A percentile compares a stretch with the other conserved stretches of the same genome.
Evolutionary conservation across 805 yeast genomes (phyloP).

Genomic region (Barnettozyma sucrosica): DNA sequence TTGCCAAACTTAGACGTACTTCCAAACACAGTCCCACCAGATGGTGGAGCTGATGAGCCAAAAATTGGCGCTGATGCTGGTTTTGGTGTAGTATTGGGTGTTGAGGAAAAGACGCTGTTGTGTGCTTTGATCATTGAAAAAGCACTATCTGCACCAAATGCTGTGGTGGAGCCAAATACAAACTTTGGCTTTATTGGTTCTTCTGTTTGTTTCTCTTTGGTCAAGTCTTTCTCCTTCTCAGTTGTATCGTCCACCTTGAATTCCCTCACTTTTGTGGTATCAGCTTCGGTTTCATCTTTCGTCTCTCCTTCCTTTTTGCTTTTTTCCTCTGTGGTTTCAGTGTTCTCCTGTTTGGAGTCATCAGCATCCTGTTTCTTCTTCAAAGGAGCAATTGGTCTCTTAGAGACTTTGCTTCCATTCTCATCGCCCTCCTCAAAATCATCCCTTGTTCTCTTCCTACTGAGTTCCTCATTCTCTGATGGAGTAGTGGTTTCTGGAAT

Average conservation of each 20-base stretch:
- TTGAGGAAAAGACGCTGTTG: conserved; percentile 29
- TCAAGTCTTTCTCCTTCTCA: not conserved
- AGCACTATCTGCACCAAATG: conserved; percentile 38
- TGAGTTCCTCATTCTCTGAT: conserved; percentile 8
- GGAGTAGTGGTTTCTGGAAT: not conserved
- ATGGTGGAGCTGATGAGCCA: conserved; percentile 3
- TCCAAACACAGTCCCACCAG: conserved; percentile 34
- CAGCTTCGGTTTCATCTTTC: not conserved
- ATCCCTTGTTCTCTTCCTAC: conserved; percentile 27
- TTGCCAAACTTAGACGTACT: conserved; percentile 42
- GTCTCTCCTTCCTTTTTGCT: conserved; percentile 6
- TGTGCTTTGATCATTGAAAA: conserved; percentile 29
- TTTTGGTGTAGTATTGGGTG: conserved; percentile 15
- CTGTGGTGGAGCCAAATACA: conserved; percentile 50
- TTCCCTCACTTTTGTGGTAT: conserved; percentile 9
- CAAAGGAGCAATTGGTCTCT: conserved; percentile 7
- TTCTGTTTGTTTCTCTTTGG: not conserved
- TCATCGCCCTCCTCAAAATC: conserved; percentile 20
- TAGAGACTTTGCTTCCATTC: conserved; percentile 18
- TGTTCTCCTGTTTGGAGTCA: conserved; percentile 15
- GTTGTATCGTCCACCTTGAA: not conserved
- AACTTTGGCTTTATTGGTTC: conserved; percentile 34
- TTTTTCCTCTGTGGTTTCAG: conserved; percentile 4
- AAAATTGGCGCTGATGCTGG: not conserved
- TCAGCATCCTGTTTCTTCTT: conserved; percentile 7